These are phyloP conservation scores for Linum tenue DNA, from an alignment of 345 rosid genomes.

Conservation along the genomic window DNA sequence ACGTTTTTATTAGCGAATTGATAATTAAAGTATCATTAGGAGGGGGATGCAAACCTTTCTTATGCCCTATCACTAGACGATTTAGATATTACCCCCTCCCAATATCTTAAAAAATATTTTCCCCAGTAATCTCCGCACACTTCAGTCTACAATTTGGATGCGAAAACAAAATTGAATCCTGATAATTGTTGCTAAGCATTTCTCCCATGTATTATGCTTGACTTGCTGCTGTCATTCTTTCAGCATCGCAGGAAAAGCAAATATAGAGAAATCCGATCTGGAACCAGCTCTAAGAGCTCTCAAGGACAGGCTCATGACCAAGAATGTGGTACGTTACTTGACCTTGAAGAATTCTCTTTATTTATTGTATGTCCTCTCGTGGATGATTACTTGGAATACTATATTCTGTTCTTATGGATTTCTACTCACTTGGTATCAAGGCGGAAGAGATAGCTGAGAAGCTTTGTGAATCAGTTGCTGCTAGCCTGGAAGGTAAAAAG, in stretches of 20 bases:
- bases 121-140: too few species aligned
- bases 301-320: conserved; percentile 96
- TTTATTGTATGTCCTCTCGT: neutral
- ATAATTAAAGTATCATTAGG: too few species aligned
- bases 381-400: neutral
- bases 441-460: conserved; percentile 98
- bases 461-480: conserved; percentile 95
- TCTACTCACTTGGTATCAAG: conserved; percentile 27
- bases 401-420: conserved; percentile 4
- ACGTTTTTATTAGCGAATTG: neutral
- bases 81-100: neutral
- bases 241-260: conserved; percentile 97
- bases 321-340: conserved; percentile 78
- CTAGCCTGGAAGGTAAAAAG: conserved; percentile 97
- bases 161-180: neutral
- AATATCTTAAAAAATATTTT: neutral
- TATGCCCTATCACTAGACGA: neutral
- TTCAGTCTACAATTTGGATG: neutral
- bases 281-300: conserved; percentile 92
- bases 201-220: neutral
- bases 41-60: neutral
- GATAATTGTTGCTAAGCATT: neutral
- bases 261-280: conserved; percentile 85
- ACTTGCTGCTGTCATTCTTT: conserved; percentile 13
- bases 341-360: neutral